Base-by-base conservation (phyloP, 2,329 filamentous ascomycete species). In the Colletotrichum lini region DNA sequence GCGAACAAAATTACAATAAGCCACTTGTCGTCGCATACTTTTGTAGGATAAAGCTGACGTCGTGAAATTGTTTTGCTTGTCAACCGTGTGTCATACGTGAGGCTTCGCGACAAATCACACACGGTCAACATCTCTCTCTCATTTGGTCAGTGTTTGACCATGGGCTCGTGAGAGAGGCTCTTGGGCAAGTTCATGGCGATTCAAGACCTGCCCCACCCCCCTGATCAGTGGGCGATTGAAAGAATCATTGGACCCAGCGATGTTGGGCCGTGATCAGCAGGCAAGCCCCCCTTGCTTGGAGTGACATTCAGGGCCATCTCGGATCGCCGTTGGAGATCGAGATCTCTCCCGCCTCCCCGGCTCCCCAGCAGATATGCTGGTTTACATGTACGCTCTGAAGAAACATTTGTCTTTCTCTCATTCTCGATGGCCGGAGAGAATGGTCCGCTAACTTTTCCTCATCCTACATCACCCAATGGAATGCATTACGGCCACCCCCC, bases 231-330 rank as follows among this genome's bases (percentile, higher is more conserved):
- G 35, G 30, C 7, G 18, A 12, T 21, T 21, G 30, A 4, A 21
- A 47, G n/a, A 47, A n/a, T 47, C 18, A 54, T 5, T n/a, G 26
- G 13, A 16, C 13, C 26, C 52, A 10, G 18, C 15, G n/a, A 38
- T 2, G 18, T 38, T 10, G 35, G 9, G 35, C 35, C 35, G 35
- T 10, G 35, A 38, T 38, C 35, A 38, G 8, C 35, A 38, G 35
- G 35, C 35, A 10, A 38, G 35, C 35, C 10, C 45, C 45, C 45
- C 53, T 56, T 56, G 53, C 30, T 21, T 56, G 13, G 53, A 21
- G 18, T 40, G 53, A 40, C 38, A 35, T 40, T 56, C 53, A 56
- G 53, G 53, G 30, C 53, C 18, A n/a, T 56, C 18, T 40, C 35
- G 35, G 30, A 56, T 56, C 30, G 13, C 21, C n/a, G 30, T 40